Percentiles rank a stretch among this genome's conserved stretches.
phyloP scores from a whole-genome alignment of 202 grass and related monocot species.

The Alloteropsis angusta region DNA sequence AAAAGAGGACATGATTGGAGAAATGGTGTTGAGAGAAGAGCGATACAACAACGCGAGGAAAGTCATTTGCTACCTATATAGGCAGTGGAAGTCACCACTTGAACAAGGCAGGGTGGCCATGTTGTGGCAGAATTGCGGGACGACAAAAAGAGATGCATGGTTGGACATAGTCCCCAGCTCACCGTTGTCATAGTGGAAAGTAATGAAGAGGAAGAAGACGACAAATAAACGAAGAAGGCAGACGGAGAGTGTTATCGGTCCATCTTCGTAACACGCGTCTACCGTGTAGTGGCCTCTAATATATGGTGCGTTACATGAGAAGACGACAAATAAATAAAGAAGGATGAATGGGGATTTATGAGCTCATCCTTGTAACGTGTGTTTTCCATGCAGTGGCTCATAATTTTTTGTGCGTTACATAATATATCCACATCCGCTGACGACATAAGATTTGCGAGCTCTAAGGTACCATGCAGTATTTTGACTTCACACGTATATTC shows the following conservation, averaged over 20 bases:
- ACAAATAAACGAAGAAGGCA: neutral
- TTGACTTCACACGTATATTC: too few species aligned
- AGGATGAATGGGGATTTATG: neutral
- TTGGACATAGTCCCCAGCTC: fast-evolving
- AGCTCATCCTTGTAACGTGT: neutral
- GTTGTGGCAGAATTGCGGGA: too few species aligned
- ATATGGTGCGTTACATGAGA: neutral
- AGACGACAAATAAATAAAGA: neutral
- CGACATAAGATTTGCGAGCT: too few species aligned
- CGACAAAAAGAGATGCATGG: too few species aligned
- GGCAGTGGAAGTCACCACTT: too few species aligned
- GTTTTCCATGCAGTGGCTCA: neutral
- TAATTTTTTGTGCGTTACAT: neutral
- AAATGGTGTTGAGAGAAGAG: too few species aligned
- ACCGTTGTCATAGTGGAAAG: neutral
- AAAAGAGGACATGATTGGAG: too few species aligned
- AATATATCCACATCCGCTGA: too few species aligned
- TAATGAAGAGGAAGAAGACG: neutral
- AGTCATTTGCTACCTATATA: too few species aligned
- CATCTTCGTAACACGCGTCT: neutral
- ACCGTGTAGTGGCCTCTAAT: neutral
- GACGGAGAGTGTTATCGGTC: neutral
- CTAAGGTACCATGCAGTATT: too few species aligned
- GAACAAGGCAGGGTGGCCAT: too few species aligned
- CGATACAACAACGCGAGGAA: too few species aligned